phyloP scores from a whole-genome alignment of 2,329 filamentous ascomycete genomes.

The Acarospora socialis region DNA sequence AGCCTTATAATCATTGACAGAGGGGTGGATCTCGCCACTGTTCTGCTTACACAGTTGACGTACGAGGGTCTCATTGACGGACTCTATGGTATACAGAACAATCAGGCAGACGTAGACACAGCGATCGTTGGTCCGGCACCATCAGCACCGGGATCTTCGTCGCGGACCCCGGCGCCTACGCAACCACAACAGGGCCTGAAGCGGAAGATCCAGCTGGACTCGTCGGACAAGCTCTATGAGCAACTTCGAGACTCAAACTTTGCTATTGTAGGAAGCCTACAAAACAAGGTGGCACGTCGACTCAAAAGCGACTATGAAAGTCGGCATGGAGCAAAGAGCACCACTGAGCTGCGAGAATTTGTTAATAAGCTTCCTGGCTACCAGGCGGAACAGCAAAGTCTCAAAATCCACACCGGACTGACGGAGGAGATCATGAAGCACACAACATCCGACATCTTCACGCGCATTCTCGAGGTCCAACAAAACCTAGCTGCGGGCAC shows the following conservation, averaged over 20 bases:
- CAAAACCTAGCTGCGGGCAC: conserved; percentile 86
- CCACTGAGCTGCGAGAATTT: conserved; percentile 83
- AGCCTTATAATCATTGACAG: conserved; percentile 90
- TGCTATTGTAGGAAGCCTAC: conserved; percentile 72
- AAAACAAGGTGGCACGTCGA: conserved; percentile 82
- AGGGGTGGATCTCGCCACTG: conserved; percentile 85
- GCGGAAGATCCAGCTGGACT: conserved; percentile 77
- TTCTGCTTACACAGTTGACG: conserved; percentile 83
- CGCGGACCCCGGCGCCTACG: conserved; percentile 41
- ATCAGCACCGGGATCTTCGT: conserved; percentile 39
- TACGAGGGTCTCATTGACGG: conserved; percentile 96
- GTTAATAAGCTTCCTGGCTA: conserved; percentile 87
- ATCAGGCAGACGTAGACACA: conserved; percentile 83
- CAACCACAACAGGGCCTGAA: conserved; percentile 52
- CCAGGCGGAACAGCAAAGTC: conserved; percentile 80
- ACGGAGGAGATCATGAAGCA: conserved; percentile 93
- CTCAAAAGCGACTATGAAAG: conserved; percentile 78
- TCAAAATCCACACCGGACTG: conserved; percentile 83
- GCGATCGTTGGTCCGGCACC: conserved; percentile 69
- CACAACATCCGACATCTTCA: conserved; percentile 80
- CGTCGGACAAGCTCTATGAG: conserved; percentile 74
- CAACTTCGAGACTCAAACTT: conserved; percentile 89
- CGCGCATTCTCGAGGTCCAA: conserved; percentile 77
- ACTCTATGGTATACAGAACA: conserved; percentile 79
- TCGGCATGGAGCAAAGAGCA: conserved; percentile 72